These are phyloP conservation scores for Hypsizygus marmoreus DNA, from an alignment of 768 basidiomycete species.

Conservation along the genomic window DNA sequence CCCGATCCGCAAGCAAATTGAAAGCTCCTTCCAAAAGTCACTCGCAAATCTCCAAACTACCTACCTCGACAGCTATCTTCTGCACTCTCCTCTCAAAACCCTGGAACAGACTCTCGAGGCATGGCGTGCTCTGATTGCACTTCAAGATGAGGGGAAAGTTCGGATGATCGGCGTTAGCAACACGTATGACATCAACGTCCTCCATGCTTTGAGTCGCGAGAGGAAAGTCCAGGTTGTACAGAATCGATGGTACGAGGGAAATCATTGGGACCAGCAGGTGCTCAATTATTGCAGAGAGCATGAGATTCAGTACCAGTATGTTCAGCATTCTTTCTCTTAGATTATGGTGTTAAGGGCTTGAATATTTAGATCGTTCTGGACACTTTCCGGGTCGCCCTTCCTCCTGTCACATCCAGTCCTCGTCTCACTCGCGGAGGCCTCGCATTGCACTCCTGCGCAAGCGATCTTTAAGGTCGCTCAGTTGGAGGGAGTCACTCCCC, in stretches of 20 bases:
- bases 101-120: conserved; percentile 65
- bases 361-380: conserved; percentile 82
- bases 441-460: conserved; percentile 63
- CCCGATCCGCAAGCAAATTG: conserved; percentile 59
- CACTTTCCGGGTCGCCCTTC: conserved; percentile 73
- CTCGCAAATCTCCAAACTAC: conserved; percentile 68
- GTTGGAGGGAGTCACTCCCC: conserved; percentile 62
- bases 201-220: conserved; percentile 53
- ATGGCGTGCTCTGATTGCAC: conserved; percentile 59
- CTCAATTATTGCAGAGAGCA: conserved; percentile 63
- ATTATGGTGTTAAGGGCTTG: background rate
- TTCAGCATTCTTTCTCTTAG: background rate
- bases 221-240: conserved; percentile 75
- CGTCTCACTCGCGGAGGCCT: conserved; percentile 41
- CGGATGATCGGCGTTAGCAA: conserved; percentile 76
- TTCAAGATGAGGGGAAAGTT: conserved; percentile 68
- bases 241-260: conserved; percentile 84
- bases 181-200: conserved; percentile 60
- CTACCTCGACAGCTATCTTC: conserved; percentile 77
- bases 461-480: conserved; percentile 71
- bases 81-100: conserved; percentile 74
- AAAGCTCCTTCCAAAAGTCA: conserved; percentile 61
- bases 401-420: conserved; percentile 55
- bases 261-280: conserved; percentile 71
- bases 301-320: conserved; percentile 73